Conservation (phyloP, 1,284 basidiomycete genomes). For the Trichosporon coremiiforme region DNA sequence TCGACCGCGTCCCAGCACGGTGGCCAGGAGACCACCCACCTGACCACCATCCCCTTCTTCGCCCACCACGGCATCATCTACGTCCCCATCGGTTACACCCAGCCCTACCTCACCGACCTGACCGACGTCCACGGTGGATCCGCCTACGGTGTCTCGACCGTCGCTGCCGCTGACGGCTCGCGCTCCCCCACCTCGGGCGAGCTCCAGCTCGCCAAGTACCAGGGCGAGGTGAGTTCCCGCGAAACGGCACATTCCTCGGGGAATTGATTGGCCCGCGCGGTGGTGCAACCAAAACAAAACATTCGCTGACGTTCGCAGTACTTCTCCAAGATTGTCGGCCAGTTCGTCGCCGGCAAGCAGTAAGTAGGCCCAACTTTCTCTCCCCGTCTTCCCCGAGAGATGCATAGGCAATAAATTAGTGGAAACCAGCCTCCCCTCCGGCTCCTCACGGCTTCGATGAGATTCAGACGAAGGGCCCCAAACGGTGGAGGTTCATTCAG, state of each 20-base stretch:
- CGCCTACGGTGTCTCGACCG: conserved; percentile 68
- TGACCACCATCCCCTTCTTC: conserved; percentile 70
- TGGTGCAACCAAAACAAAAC: neutral
- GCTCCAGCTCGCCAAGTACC: conserved; percentile 66
- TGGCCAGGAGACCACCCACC: conserved; percentile 62
- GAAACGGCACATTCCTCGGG: neutral
- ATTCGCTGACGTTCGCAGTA: conserved; percentile 36
- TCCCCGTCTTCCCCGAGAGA: conserved; percentile 1
- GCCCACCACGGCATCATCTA: conserved; percentile 66
- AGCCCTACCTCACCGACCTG: conserved; percentile 64
- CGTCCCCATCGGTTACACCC: conserved; percentile 76
- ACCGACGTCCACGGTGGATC: conserved; percentile 70
- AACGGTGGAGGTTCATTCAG: neutral
- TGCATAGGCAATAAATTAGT: conserved; percentile 10
- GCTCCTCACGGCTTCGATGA: neutral
- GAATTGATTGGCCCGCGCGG: neutral
- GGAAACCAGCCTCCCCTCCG: neutral
- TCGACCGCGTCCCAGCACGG: conserved; percentile 54
- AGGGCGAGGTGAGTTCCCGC: conserved; percentile 58
- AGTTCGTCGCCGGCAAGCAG: conserved; percentile 51
- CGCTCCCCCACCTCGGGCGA: conserved; percentile 66
- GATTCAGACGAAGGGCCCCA: conserved; percentile 9
- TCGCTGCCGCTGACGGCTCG: conserved; percentile 66
- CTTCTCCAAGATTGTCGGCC: conserved; percentile 51
- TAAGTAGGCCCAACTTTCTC: conserved; percentile 30